Evolutionary conservation across 768 basidiomycete species (phyloP), one percentile per base, ranked within the genome.

Genomic region (Phaeolepiota aurea): DNA sequence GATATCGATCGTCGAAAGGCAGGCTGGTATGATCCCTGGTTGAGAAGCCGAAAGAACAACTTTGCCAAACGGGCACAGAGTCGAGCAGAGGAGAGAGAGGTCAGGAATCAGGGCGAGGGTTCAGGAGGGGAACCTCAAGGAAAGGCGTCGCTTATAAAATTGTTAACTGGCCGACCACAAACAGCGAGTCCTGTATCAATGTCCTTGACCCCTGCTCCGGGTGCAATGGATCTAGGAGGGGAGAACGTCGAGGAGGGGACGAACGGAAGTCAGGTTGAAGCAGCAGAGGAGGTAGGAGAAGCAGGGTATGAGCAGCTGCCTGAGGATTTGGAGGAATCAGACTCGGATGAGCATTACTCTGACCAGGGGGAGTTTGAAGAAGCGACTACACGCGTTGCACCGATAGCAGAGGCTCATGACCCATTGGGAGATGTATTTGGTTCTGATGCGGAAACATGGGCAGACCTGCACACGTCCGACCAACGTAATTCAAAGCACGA

Each of bases 21-120:
- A 2, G 64, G 65, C 2, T 96, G 92, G 92, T 92, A 82, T 47
- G 81, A 81, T n/a, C 79, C 80, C 5, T 94, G 88, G 87, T 44
- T 79, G 19, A 70, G 78, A 42, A 85, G 79, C 51, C 64, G 85
- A 42, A 69, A 69, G 43, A 62, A 67, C 35, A 79, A 79, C 43
- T 71, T 75, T 43, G 69, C 69, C n/a, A 83, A 77, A 55, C 65
- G 84, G 18, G 54, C 65, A 23, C 72, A 69, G 48, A 74, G 71
- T 46, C 55, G 58, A 38, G 52, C 49, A 44, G 48, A 38, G 33
- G 49, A 47, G 22, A 42, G 50, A 40, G 38, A 43, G 20, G 49
- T 35, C 20, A 41, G 43, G 38, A 50, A 48, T 41, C 32, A 51
- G 3, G 55, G 48, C 18, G 54, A 55, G 1, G 53, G 53, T 14